phyloP scores from a whole-genome alignment of 208 protist genomes.

The Leishmania amazonensis region DNA sequence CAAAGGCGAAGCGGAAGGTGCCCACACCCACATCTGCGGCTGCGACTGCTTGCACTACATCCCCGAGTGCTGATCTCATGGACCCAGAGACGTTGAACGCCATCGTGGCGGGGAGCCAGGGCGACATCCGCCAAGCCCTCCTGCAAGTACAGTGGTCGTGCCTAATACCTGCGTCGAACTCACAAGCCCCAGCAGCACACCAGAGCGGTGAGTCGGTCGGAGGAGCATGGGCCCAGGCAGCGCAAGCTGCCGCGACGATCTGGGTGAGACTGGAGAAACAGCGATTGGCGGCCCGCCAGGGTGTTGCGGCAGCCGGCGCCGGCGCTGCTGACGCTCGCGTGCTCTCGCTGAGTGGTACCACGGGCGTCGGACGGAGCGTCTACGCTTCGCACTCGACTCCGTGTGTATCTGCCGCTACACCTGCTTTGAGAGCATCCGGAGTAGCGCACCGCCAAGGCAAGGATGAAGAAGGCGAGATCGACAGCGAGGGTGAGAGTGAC shows the following conservation, averaged over 20 bases:
- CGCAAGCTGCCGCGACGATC: not conserved
- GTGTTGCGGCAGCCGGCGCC: not conserved
- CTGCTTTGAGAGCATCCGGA: not conserved
- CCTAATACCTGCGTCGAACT: conserved; percentile 22
- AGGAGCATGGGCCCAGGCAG: not conserved
- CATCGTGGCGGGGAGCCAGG: conserved; percentile 58
- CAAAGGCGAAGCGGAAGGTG: not conserved
- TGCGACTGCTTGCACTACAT: not conserved
- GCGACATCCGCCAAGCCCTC: conserved; percentile 84
- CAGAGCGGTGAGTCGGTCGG: not conserved
- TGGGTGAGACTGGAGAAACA: conserved; percentile 25
- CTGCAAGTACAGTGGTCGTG: conserved; percentile 70
- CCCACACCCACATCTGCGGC: not conserved
- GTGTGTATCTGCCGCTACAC: not conserved
- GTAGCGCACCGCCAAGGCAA: not conserved
- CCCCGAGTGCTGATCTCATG: conserved; percentile 6
- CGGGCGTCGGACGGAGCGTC: not conserved
- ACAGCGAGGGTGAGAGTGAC: not conserved
- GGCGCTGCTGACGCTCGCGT: no score
- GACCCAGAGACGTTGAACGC: conserved; percentile 29
- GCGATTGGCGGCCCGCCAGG: not conserved
- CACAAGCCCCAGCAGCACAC: not conserved
- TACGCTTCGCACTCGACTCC: not conserved
- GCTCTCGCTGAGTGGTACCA: not conserved
- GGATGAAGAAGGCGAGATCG: not conserved